Percentiles rank a stretch among this genome's conserved stretches.
These are phyloP conservation scores for Carex myosuroides DNA, from an alignment of 176 grass and related monocot species.

Conservation along the genomic window DNA sequence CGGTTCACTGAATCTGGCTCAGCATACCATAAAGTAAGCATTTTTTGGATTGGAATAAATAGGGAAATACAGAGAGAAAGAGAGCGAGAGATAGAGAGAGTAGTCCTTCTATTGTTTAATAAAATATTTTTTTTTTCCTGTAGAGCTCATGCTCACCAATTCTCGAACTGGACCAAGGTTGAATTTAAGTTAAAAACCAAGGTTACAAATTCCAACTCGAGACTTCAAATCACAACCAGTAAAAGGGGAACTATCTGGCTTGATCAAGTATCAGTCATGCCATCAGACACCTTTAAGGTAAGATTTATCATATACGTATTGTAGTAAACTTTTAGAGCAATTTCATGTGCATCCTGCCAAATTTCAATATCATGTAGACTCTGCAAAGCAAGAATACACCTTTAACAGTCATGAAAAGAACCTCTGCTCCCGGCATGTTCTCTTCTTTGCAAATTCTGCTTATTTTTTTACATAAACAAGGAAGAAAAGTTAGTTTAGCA, in stretches of 20 bases:
- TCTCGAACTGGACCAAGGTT: conserved; percentile 67
- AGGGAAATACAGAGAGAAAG: not conserved
- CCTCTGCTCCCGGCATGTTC: not conserved
- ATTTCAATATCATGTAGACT: not conserved
- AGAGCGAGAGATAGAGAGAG: not conserved
- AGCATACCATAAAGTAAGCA: conserved; percentile 58
- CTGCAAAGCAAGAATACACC: not conserved
- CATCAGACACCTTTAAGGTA: conserved; percentile 62
- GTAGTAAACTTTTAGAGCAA: not conserved
- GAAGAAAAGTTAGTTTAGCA: not conserved
- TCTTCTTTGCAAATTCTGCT: not conserved
- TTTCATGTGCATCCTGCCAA: not conserved
- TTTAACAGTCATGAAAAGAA: not conserved
- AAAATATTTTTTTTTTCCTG: conserved; percentile 19
- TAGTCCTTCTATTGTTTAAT: conserved; percentile 6
- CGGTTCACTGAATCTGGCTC: conserved; percentile 56
- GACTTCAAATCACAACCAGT: conserved; percentile 66
- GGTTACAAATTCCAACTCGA: conserved; percentile 52
- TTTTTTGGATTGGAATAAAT: not conserved
- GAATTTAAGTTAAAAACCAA: conserved; percentile 65
- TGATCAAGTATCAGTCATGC: conserved; percentile 97
- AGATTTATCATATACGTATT: not conserved
- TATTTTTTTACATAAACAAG: not conserved
- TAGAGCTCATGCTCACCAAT: conserved; percentile 48
- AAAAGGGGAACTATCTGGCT: conserved; percentile 78